Evolutionary conservation across 2,329 filamentous ascomycete genomes (phyloP).

Genomic region (Fonsecaea pedrosoi): DNA sequence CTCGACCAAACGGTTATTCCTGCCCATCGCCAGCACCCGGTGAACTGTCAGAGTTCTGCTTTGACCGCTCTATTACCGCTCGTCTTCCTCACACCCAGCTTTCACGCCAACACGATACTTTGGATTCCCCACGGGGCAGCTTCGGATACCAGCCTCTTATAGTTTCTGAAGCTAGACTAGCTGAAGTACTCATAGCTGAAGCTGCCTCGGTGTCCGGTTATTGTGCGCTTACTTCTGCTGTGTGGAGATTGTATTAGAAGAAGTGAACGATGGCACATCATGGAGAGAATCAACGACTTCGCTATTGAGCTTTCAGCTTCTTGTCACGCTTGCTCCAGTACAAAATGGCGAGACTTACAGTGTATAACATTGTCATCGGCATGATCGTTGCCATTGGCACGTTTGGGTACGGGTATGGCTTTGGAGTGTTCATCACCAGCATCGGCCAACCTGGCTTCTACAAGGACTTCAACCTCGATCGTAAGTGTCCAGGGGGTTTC

Average conservation of each 20-base stretch:
- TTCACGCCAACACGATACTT: background rate
- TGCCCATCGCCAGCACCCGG: background rate
- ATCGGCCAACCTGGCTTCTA: conserved; percentile 62
- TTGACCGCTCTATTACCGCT: background rate
- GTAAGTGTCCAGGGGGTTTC: conserved; percentile 6
- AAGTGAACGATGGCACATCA: background rate
- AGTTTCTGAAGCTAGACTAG: background rate
- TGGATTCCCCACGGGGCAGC: conserved; percentile 8
- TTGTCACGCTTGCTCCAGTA: background rate
- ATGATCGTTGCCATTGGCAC: conserved; percentile 22
- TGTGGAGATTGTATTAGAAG: background rate
- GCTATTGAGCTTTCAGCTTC: background rate
- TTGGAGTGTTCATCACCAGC: conserved; percentile 58
- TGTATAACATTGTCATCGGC: conserved; percentile 20
- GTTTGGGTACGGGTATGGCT: conserved; percentile 56
- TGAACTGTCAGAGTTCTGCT: background rate
- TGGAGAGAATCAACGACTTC: background rate
- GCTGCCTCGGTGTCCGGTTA: conserved; percentile 21
- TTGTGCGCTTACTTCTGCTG: conserved; percentile 9
- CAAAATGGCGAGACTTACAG: conserved; percentile 28
- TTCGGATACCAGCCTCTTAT: background rate
- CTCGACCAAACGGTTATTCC: background rate
- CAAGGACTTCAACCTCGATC: conserved; percentile 53
- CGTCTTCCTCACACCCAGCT: background rate
- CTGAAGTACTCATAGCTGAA: background rate